Evolutionary conservation across 495 filamentous ascomycete species (phyloP).

Genomic region (Aspergillus bertholletiae): DNA sequence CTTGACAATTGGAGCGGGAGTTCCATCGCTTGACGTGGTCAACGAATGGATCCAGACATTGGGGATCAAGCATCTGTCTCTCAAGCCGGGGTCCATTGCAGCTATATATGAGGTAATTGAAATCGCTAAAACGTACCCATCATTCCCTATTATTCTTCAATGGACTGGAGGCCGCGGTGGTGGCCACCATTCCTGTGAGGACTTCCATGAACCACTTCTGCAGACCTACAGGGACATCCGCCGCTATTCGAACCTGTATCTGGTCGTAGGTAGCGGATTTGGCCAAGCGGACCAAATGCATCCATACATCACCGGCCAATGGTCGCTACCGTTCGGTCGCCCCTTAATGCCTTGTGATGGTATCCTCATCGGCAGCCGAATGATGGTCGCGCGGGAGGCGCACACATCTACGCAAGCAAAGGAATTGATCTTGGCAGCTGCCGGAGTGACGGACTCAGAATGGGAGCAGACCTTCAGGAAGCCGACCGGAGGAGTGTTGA

Average conservation of each 20-base stretch:
- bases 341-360: conserved; percentile 50
- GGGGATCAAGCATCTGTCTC: conserved; percentile 45
- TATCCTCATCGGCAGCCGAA: conserved; percentile 42
- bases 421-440: conserved; percentile 22
- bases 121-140: conserved; percentile 42
- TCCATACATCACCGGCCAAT: conserved; percentile 44
- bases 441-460: conserved; percentile 22
- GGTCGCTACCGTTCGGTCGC: conserved; percentile 38
- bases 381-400: conserved; percentile 48
- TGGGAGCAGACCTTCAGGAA: conserved; percentile 30
- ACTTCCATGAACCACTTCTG: conserved; percentile 47
- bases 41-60: conserved; percentile 44
- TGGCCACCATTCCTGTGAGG: conserved; percentile 51
- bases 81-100: conserved; percentile 46
- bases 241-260: conserved; percentile 41
- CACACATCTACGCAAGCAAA: conserved; percentile 31
- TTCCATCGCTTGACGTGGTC: conserved; percentile 47
- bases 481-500: conserved; percentile 32
- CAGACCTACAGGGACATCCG: conserved; percentile 42
- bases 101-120: conserved; percentile 46
- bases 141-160: conserved; percentile 46
- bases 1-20: conserved; percentile 46
- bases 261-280: conserved; percentile 49
- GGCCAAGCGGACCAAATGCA: conserved; percentile 44
- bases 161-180: conserved; percentile 52